Evolutionary conservation across 805 yeast genomes (phyloP).

Genomic region (Yamadazyma sp.): DNA sequence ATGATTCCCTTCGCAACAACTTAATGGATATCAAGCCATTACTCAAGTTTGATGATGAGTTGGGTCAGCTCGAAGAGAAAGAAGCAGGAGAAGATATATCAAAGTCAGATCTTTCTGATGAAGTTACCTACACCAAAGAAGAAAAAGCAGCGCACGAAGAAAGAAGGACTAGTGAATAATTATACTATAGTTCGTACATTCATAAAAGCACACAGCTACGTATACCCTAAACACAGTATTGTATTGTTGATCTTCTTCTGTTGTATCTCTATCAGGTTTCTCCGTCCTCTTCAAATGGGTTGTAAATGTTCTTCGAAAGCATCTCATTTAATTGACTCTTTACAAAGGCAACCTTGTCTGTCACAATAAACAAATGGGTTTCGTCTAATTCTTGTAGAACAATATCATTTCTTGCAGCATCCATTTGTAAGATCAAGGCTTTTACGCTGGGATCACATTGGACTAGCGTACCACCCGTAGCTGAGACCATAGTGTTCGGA

Average conservation of each 20-base stretch:
- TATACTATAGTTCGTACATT: constrained; percentile 1
- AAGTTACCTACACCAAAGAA: no score
- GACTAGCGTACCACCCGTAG: constrained; percentile 43
- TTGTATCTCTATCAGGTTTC: not conserved
- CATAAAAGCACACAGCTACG: not conserved
- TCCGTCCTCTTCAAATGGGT: constrained; percentile 75
- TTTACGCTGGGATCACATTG: constrained; percentile 87
- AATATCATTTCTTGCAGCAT: constrained; percentile 72
- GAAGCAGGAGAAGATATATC: not conserved
- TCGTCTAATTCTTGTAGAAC: constrained; percentile 80
- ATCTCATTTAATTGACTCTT: constrained; percentile 74
- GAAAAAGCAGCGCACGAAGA: no score
- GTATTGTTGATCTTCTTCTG: no score
- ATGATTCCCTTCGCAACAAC: constrained; percentile 12
- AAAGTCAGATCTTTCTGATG: no score
- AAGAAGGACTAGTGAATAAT: not conserved
- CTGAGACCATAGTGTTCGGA: constrained; percentile 36
- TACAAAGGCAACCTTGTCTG: constrained; percentile 69
- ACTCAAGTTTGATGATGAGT: constrained; percentile 15
- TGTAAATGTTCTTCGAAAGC: constrained; percentile 79
- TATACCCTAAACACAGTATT: no score
- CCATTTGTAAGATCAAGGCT: constrained; percentile 82
- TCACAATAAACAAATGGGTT: constrained; percentile 81
- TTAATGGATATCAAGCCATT: constrained; percentile 16
- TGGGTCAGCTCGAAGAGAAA: not conserved